Evolutionary conservation across 106 monocot species (phyloP).

Genomic region (Dendrobium officinale): DNA sequence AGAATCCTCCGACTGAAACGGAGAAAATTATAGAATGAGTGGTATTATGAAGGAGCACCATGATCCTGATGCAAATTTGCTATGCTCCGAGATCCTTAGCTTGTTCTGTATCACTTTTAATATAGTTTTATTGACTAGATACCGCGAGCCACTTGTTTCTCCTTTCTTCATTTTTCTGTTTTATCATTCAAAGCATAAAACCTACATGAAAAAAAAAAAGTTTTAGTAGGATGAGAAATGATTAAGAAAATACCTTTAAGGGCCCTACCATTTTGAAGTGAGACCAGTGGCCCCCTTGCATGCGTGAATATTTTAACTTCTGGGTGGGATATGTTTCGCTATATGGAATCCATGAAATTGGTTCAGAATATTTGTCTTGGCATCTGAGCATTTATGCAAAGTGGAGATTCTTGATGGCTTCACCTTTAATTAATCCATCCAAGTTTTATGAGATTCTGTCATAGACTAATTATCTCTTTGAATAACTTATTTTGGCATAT

Average conservation of each 20-base stretch:
- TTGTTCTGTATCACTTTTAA: no score
- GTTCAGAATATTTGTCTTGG: not conserved
- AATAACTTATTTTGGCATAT: not conserved
- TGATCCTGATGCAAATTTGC: no score
- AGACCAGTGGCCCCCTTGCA: not conserved
- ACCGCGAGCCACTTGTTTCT: no score
- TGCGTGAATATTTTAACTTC: not conserved
- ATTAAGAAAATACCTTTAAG: not conserved
- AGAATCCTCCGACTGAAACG: no score
- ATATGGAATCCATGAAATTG: not conserved
- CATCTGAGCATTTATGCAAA: not conserved
- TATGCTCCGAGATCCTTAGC: no score
- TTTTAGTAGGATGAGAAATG: not conserved
- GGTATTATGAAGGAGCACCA: no score
- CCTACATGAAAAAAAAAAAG: not conserved
- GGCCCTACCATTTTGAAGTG: not conserved
- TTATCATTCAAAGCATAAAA: not conserved
- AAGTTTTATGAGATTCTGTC: not conserved
- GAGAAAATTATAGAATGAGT: no score
- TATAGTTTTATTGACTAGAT: no score
- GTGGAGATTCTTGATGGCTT: constrained; percentile 1
- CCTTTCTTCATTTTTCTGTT: no score
- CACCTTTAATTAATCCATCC: not conserved
- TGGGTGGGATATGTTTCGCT: not conserved
- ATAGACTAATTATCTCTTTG: not conserved